Evolutionary conservation across 768 basidiomycete species (phyloP), one percentile per base, ranked within the genome.

Genomic region (Boletus coccyginus): DNA sequence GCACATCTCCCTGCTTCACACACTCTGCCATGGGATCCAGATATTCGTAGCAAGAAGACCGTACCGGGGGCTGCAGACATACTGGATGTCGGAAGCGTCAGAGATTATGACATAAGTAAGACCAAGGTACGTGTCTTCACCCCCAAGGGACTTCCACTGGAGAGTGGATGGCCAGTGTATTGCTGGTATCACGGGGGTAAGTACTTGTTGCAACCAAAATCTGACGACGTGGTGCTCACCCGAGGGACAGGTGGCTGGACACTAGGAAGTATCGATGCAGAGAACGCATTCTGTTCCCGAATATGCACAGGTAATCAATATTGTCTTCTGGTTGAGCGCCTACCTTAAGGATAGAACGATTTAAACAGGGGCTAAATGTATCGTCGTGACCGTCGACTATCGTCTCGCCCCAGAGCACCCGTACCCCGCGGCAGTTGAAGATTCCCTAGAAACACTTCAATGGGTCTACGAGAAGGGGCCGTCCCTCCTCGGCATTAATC

Each of bases 121-220:
- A 81, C 79, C 52, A 78, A 77, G 33, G 75, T 87, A 33, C 80
- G 88, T 32, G 80, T 81, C 6, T 90, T 86, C 65, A 86, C 84
- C 1, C 89, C 89, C 0, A 64, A 72, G 40, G 68, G 68, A 19
- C 74, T 79, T 45, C 62, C 73, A 0, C 86, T 87, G 0, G 65
- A 62, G 2, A 69, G 67, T 0, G 88, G 88, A 17, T 90, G 88
- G 88, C 87, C 87, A 0, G 79, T 83, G 2, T 81, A 90, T 57
- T 77, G 88, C 43, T 90, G 80, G 77, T 88, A 85, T 66, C 89
- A 90, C 59, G 89, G 89, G 50, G 88, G 88, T 81, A 57, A 52
- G 77, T 61, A 10, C 12, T 14, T 38, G 9, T 42, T 39, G 14
- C 5, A 40, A 36, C 4, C 5, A 16, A 32, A 8, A 5, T 42